Conservation (phyloP, 106 monocot species). For the Iris macrosiphon region DNA sequence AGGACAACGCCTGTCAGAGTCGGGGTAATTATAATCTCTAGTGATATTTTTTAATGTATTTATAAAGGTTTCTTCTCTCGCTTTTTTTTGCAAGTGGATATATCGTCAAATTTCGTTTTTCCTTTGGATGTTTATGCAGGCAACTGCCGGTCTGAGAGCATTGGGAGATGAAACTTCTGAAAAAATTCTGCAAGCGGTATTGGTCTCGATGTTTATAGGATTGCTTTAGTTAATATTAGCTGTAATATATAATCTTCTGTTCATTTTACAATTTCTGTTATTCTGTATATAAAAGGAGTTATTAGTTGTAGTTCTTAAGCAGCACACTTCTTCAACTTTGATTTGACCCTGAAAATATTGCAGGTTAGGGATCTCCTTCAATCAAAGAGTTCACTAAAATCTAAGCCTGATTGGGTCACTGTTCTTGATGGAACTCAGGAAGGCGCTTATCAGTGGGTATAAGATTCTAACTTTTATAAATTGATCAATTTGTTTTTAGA, state of each 20-base stretch:
- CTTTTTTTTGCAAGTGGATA: not conserved
- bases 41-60: not conserved
- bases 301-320: not conserved
- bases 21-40: conserved; percentile 50
- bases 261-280: not conserved
- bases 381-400: conserved; percentile 67
- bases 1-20: conserved; percentile 81
- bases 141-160: conserved; percentile 83
- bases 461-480: conserved; percentile 4
- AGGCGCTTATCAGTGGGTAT: conserved; percentile 94
- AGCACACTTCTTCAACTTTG: not conserved
- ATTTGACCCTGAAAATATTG: conserved; percentile 11
- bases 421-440: conserved; percentile 94
- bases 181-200: conserved; percentile 73
- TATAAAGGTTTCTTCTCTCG: not conserved
- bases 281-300: not conserved
- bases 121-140: conserved; percentile 35
- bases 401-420: conserved; percentile 62
- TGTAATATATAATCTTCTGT: not conserved
- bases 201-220: not conserved
- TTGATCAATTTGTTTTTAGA: no score
- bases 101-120: not conserved
- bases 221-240: not conserved
- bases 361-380: conserved; percentile 78
- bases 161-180: conserved; percentile 79